These are phyloP conservation scores for Citrullus colocynthis DNA, from an alignment of 306 rosid species.

Conservation along the genomic window DNA sequence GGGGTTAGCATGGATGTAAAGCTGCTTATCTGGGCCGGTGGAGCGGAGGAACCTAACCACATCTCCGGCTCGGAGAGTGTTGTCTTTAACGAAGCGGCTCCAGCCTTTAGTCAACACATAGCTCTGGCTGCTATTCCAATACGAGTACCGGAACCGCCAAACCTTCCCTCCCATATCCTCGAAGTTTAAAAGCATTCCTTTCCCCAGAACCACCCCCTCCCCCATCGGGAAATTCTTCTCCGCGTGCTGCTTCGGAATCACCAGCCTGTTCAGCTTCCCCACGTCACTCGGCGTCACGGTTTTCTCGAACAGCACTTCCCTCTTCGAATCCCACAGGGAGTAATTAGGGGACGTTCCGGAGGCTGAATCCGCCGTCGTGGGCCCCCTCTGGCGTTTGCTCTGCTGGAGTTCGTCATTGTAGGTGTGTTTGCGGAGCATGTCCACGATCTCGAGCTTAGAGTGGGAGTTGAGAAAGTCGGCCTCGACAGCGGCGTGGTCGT, in stretches of 20 bases:
- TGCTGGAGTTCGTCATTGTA: constrained; percentile 24
- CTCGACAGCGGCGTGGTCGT: background rate
- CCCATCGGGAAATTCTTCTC: constrained; percentile 28
- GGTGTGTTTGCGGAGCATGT: constrained; percentile 33
- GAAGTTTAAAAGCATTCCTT: constrained; percentile 19
- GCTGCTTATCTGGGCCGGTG: constrained; percentile 12
- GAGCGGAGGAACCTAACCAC: constrained; percentile 23
- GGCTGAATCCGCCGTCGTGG: background rate
- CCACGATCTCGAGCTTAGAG: constrained; percentile 33
- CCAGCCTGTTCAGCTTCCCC: constrained; percentile 30
- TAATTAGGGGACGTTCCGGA: background rate
- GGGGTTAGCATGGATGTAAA: constrained; percentile 11
- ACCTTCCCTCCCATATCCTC: constrained; percentile 23
- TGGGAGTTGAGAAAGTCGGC: constrained; percentile 23
- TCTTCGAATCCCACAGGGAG: background rate
- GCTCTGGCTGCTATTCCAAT: constrained; percentile 37
- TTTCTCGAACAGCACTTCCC: constrained; percentile 27
- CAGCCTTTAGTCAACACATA: constrained; percentile 36
- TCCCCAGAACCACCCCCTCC: background rate
- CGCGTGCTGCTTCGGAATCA: constrained; percentile 31
- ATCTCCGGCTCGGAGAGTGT: constrained; percentile 26
- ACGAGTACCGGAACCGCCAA: constrained; percentile 33
- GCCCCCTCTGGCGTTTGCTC: constrained; percentile 7
- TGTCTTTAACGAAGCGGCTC: constrained; percentile 36
- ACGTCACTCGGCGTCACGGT: constrained; percentile 37